These are phyloP conservation scores for Fusarium austroafricanum DNA, from an alignment of 2,329 filamentous ascomycete species.

Conservation along the genomic window DNA sequence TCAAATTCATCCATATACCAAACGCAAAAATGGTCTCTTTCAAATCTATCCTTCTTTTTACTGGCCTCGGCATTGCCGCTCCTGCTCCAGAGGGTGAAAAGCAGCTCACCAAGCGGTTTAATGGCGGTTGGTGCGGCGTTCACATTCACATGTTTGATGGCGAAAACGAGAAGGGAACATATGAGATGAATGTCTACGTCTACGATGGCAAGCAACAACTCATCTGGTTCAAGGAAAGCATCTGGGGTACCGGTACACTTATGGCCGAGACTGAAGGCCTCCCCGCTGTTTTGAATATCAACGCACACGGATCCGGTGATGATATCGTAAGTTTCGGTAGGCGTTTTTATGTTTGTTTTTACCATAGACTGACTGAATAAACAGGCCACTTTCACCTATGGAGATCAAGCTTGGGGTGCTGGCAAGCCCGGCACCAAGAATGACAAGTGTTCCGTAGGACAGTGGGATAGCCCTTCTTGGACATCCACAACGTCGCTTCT, in stretches of 20 bases:
- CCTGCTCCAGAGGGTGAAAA: background rate
- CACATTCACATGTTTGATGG: slow-evolving; percentile 1
- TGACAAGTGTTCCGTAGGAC: no score
- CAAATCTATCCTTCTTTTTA: background rate
- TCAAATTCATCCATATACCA: background rate
- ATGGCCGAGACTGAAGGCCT: slow-evolving; percentile 1
- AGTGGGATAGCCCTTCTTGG: background rate
- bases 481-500: background rate
- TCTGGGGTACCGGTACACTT: background rate
- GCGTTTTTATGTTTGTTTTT: fast-evolving
- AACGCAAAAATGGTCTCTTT: background rate
- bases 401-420: background rate
- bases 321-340: background rate
- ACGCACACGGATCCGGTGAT: background rate
- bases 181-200: slow-evolving; percentile 6
- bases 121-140: slow-evolving; percentile 6
- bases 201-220: slow-evolving; percentile 3
- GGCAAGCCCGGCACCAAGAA: background rate
- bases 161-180: background rate
- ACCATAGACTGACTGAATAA: background rate
- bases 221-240: slow-evolving; percentile 3
- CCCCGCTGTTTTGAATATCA: background rate
- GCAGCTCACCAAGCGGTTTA: slow-evolving; percentile 1
- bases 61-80: background rate
- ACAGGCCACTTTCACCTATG: slow-evolving; percentile 5